Percentiles rank a stretch among this genome's conserved stretches.
phyloP scores from a whole-genome alignment of 805 yeast species.

The Zygotorulaspora sp. region DNA sequence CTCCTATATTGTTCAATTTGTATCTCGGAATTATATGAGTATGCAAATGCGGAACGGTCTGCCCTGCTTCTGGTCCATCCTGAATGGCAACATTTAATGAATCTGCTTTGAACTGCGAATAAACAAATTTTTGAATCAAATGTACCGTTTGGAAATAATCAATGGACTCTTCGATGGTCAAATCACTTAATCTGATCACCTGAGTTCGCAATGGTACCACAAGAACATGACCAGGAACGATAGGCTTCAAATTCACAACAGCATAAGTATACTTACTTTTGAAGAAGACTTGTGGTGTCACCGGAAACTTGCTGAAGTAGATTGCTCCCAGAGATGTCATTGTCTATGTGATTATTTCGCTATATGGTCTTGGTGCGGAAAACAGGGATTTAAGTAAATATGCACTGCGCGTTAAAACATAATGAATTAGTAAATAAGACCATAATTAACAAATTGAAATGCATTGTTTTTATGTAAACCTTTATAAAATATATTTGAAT shows the following conservation, averaged over 20 bases:
- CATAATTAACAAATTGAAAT: too few relatives aligned
- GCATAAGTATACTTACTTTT: conserved; percentile 68
- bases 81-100: conserved; percentile 87
- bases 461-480: too few relatives aligned
- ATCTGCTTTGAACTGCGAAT: conserved; percentile 66
- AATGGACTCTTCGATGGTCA: conserved; percentile 62
- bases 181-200: conserved; percentile 58
- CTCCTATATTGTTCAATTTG: conserved; percentile 55
- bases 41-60: conserved; percentile 91
- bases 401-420: too few relatives aligned
- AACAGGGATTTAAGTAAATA: too few relatives aligned
- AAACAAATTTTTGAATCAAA: conserved; percentile 62
- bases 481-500: not conserved
- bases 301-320: conserved; percentile 34
- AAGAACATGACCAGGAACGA: conserved; percentile 90
- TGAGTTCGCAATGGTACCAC: conserved; percentile 75
- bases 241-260: conserved; percentile 84
- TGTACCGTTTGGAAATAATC: conserved; percentile 81
- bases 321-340: too few relatives aligned
- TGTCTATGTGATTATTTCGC: too few relatives aligned
- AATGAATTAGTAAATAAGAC: too few relatives aligned
- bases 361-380: too few relatives aligned
- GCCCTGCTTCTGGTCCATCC: conserved; percentile 96
- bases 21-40: conserved; percentile 89
- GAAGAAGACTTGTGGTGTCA: conserved; percentile 35